Conservation (phyloP, 2,329 filamentous ascomycete genomes). For the Knufia fluminis region DNA sequence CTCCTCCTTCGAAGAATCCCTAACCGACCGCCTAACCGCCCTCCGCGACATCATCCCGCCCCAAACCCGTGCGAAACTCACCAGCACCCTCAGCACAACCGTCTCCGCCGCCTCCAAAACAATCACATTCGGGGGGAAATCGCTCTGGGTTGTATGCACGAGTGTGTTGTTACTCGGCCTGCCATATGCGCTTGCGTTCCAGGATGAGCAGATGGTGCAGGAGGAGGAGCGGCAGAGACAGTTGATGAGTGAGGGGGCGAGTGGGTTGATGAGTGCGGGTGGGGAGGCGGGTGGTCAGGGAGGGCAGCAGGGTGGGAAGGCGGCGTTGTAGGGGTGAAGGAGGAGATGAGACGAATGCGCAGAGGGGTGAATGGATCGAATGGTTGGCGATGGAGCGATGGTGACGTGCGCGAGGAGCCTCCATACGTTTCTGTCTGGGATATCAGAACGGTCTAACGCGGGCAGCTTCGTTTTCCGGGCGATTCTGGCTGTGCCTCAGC, state of each 20-base stretch:
- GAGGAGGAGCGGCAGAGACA: slow-evolving; percentile 98
- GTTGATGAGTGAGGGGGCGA: slow-evolving; percentile 69
- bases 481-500: too few relatives aligned
- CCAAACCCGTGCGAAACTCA: slow-evolving; percentile 59
- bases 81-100: slow-evolving; percentile 44
- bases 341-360: neutral
- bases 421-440: too few relatives aligned
- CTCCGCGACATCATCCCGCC: slow-evolving; percentile 69
- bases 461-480: too few relatives aligned
- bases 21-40: slow-evolving; percentile 62
- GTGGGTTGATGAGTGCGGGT: slow-evolving; percentile 27
- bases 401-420: too few relatives aligned
- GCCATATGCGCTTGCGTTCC: slow-evolving; percentile 84
- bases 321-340: slow-evolving; percentile 15
- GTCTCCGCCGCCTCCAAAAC: slow-evolving; percentile 37
- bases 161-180: slow-evolving; percentile 83
- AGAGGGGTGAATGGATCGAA: too few relatives aligned
- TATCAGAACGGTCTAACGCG: too few relatives aligned
- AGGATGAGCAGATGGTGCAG: slow-evolving; percentile 91
- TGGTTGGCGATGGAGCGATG: too few relatives aligned
- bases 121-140: slow-evolving; percentile 65
- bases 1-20: slow-evolving; percentile 45
- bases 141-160: slow-evolving; percentile 83
- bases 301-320: slow-evolving; percentile 35
- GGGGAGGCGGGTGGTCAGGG: too few relatives aligned